Conservation (phyloP, 2,329 filamentous ascomycete species). For the Xylaria sp. region DNA sequence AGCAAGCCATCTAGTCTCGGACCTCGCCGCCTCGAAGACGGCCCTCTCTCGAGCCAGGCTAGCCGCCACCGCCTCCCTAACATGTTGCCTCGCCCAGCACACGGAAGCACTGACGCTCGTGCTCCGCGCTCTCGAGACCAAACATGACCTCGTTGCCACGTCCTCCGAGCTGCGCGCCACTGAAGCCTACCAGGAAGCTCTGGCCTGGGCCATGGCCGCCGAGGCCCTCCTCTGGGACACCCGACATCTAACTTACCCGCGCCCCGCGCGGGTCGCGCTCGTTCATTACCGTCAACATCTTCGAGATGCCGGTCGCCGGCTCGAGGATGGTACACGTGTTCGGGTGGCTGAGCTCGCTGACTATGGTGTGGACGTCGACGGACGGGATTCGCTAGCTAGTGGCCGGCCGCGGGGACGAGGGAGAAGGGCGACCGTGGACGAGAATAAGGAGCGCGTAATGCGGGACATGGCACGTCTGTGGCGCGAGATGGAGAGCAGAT, state of each 20-base stretch:
- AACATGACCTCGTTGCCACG: conserved; percentile 63
- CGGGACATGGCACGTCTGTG: conserved; percentile 64
- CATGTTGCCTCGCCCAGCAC: conserved; percentile 54
- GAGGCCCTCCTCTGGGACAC: conserved; percentile 50
- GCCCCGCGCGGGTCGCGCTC: conserved; percentile 54
- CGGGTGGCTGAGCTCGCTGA: conserved; percentile 57
- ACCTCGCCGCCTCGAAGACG: conserved; percentile 43
- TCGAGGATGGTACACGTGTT: conserved; percentile 56
- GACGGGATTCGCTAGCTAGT: conserved; percentile 52
- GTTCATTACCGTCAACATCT: conserved; percentile 61
- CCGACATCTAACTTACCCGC: conserved; percentile 56
- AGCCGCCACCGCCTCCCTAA: conserved; percentile 51
- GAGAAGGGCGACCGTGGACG: conserved; percentile 29
- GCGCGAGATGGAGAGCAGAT: conserved; percentile 60
- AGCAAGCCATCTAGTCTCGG: conserved; percentile 51
- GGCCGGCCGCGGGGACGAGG: conserved; percentile 31
- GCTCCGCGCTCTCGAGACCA: conserved; percentile 63
- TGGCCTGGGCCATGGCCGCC: conserved; percentile 53
- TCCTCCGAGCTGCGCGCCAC: conserved; percentile 62
- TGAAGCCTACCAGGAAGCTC: conserved; percentile 57
- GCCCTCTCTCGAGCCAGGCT: conserved; percentile 54
- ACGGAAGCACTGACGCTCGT: conserved; percentile 55
- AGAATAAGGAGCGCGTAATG: conserved; percentile 60
- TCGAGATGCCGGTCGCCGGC: conserved; percentile 58
- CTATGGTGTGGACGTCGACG: conserved; percentile 59